These are phyloP conservation scores for Gyromitra esculenta DNA, from an alignment of 2,329 filamentous ascomycete species.

Conservation along the genomic window DNA sequence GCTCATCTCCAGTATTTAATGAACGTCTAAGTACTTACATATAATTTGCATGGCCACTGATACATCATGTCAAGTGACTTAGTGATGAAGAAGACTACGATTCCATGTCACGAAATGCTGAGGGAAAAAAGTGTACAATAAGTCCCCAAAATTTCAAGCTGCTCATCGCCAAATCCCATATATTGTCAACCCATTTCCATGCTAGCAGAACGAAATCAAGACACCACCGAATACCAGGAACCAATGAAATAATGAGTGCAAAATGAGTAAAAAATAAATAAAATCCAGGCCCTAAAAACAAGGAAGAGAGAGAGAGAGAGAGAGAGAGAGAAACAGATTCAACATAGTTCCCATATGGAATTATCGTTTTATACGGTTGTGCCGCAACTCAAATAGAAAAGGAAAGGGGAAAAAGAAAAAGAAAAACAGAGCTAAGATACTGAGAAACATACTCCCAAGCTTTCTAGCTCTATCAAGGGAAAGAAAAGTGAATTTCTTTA, in stretches of 20 bases:
- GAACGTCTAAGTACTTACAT: not conserved
- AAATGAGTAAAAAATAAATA: slow-evolving; percentile 38
- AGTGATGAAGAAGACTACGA: not conserved
- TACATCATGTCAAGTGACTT: not conserved
- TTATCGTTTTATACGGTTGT: slow-evolving; percentile 41
- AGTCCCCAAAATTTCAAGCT: slow-evolving; percentile 39
- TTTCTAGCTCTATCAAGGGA: slow-evolving; percentile 47
- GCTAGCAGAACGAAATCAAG: slow-evolving; percentile 51
- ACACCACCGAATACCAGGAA: slow-evolving; percentile 47
- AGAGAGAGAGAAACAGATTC: slow-evolving; percentile 18
- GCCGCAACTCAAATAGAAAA: slow-evolving; percentile 25
- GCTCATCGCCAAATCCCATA: slow-evolving; percentile 41
- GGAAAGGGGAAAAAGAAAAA: slow-evolving; percentile 1
- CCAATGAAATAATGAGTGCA: slow-evolving; percentile 43
- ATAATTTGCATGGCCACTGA: no score
- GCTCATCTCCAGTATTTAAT: not conserved
- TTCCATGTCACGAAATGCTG: not conserved
- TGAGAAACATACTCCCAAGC: slow-evolving; percentile 9
- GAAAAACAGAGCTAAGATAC: slow-evolving; percentile 27
- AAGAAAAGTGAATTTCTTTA: slow-evolving; percentile 41
- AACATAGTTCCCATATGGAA: slow-evolving; percentile 33
- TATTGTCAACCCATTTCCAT: slow-evolving; percentile 49
- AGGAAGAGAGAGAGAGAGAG: slow-evolving; percentile 23
- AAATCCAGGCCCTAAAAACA: slow-evolving; percentile 48
- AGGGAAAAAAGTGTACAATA: slow-evolving; percentile 12